phyloP scores from a whole-genome alignment of 129 eudicot species.

The Erigeron canadensis region DNA sequence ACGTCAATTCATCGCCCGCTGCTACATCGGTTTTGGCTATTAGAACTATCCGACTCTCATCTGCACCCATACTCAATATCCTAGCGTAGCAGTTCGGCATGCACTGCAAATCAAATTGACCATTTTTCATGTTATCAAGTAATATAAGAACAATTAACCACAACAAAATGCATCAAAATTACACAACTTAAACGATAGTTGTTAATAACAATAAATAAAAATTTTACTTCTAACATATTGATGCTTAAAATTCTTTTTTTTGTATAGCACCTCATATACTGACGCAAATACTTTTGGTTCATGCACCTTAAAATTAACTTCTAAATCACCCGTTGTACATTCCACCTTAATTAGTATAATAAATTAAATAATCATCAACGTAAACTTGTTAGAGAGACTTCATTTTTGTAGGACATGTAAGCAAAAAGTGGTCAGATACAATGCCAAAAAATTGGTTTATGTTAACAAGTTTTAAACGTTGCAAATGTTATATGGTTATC shows the following conservation, averaged over 20 bases:
- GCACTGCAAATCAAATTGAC: slow-evolving; percentile 51
- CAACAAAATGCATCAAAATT: background rate
- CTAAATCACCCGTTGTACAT: background rate
- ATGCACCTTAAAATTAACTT: background rate
- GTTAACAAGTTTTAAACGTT: background rate
- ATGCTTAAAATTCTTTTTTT: background rate
- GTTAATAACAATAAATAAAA: background rate
- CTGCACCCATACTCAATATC: slow-evolving; percentile 67
- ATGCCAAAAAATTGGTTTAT: background rate
- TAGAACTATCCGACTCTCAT: slow-evolving; percentile 78
- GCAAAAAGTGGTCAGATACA: background rate
- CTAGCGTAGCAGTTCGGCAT: slow-evolving; percentile 93
- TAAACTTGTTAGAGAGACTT: background rate
- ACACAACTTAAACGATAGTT: background rate
- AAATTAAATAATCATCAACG: background rate
- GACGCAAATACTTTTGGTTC: slow-evolving; percentile 5
- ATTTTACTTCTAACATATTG: background rate
- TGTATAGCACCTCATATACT: background rate
- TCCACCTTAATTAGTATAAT: background rate
- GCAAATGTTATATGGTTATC: background rate
- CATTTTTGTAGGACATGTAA: background rate
- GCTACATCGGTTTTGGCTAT: slow-evolving; percentile 70
- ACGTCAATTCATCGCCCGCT: slow-evolving; percentile 89
- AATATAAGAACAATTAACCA: background rate
- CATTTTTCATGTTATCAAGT: background rate